Evolutionary conservation across 1,139 yeast species (phyloP).

Genomic region (Candida pseudoviswanathii): DNA sequence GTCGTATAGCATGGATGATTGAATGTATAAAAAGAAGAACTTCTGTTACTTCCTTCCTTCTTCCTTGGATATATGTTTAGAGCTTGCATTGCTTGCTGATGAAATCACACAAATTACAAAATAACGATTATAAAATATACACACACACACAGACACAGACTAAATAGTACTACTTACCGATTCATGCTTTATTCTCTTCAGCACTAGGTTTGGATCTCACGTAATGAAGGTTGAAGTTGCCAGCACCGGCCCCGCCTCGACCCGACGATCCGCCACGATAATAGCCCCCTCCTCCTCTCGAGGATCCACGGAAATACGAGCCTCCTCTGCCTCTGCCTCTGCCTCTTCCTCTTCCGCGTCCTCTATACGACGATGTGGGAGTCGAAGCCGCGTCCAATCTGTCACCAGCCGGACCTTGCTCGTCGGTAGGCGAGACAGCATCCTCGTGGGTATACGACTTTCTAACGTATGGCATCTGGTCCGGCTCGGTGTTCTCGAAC

Average conservation of each 20-base stretch:
- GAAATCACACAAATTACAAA: too few relatives aligned
- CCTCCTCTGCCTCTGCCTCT: constrained; percentile 15
- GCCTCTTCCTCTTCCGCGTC: constrained; percentile 8
- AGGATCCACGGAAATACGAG: constrained; percentile 19
- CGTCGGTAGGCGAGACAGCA: too few relatives aligned
- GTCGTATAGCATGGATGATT: too few relatives aligned
- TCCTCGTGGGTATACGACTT: too few relatives aligned
- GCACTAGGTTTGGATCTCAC: constrained; percentile 21
- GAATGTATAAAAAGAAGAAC: too few relatives aligned
- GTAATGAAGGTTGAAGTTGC: constrained; percentile 28
- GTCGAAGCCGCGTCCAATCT: not conserved
- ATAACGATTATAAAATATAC: too few relatives aligned
- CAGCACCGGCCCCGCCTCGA: constrained; percentile 19
- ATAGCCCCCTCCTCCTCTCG: constrained; percentile 21
- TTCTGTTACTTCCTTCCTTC: too few relatives aligned
- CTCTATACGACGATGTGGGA: constrained; percentile 1
- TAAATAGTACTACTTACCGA: too few relatives aligned
- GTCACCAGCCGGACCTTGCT: not conserved
- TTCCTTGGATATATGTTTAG: too few relatives aligned
- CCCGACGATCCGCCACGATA: constrained; percentile 20
- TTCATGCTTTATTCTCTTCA: constrained; percentile 1
- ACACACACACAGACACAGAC: too few relatives aligned
- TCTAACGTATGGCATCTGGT: too few relatives aligned
- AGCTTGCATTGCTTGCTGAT: too few relatives aligned
- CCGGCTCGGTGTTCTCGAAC: not conserved